A percentile compares a stretch with the other conserved stretches of the same genome.
phyloP scores from a whole-genome alignment of 371 early-diverging fungal genomes.

The Apophysomyces sp. region DNA sequence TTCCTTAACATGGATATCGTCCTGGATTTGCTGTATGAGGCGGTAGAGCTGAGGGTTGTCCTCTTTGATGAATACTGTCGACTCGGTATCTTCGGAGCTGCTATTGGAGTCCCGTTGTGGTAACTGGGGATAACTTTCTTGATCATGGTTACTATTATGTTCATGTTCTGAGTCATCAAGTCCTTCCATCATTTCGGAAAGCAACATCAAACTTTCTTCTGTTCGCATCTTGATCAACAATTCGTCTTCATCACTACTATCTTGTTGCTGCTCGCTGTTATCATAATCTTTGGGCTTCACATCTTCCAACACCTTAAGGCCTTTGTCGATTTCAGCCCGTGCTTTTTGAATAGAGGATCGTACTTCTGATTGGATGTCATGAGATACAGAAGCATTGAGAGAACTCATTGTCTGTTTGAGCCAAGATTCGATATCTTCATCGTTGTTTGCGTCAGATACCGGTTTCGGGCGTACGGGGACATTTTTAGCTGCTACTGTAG shows the following conservation, averaged over 20 bases:
- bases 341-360: conserved; percentile 45
- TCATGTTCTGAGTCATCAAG: neutral
- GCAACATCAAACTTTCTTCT: neutral
- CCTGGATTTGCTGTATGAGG: conserved; percentile 56
- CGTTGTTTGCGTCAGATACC: neutral
- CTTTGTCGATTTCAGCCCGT: conserved; percentile 49
- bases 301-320: conserved; percentile 37
- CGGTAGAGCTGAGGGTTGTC: conserved; percentile 24
- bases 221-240: neutral
- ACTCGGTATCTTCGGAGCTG: conserved; percentile 13
- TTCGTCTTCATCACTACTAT: neutral
- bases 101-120: conserved; percentile 1
- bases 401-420: conserved; percentile 18
- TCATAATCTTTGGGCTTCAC: conserved; percentile 5
- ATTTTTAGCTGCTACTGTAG: neutral
- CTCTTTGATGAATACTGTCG: conserved; percentile 11
- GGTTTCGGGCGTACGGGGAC: neutral
- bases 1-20: conserved; percentile 62
- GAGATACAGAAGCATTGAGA: conserved; percentile 17
- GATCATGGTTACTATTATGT: neutral
- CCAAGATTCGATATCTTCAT: conserved; percentile 22
- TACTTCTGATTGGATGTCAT: conserved; percentile 23
- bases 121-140: conserved; percentile 15
- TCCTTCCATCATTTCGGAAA: neutral
- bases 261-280: neutral